Evolutionary conservation across 176 grass and related monocot species (phyloP), one percentile per base, ranked within the genome.

Genomic region (Carex scoparia): DNA sequence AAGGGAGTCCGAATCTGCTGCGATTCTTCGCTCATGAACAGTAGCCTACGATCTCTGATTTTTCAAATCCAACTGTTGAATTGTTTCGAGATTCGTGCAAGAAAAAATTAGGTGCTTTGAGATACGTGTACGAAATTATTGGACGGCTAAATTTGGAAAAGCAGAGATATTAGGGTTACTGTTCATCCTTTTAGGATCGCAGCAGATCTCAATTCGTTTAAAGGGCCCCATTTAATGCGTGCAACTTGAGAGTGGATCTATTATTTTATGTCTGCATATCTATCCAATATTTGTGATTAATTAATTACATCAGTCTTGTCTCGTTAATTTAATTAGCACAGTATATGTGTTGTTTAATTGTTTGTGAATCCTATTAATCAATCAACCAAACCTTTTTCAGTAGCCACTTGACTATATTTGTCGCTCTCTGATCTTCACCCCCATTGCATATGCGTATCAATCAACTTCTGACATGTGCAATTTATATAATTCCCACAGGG

Each of bases 211-310:
- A n/a, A n/a, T n/a, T n/a, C n/a, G n/a, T n/a, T n/a, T n/a, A 38
- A 31, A 30, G 42, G 61, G n/a, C 12, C 16, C 46, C 61, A 40
- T 23, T 33, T 49, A 15, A 49, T 68, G 10, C n/a, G 46, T 54
- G 40, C 80, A 83, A 51, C 60, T 83, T 66, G 61, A 83, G 10
- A 67, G 58, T 68, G 81, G 14, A 55, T 69, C 44, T 28, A 68
- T 4, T 83, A 83, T 54, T 67, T 66, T 69, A 83, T 82, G 61
- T 12, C 27, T 66, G 19, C 59, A 49, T 28, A 66, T 66, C 15
- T 81, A 42, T 81, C 35, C 23, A 10, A 62, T 65, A 42, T 64
- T 65, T 10, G 23, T 10, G 23, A 42, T 63, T 14, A 74, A 82
- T 65, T 48, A 46, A 44, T 38, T 67, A 4, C 14, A 30, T 82